Evolutionary conservation across 1,284 basidiomycete genomes (phyloP), one percentile per base, ranked within the genome.

Genomic region (Coniferiporia weirii): DNA sequence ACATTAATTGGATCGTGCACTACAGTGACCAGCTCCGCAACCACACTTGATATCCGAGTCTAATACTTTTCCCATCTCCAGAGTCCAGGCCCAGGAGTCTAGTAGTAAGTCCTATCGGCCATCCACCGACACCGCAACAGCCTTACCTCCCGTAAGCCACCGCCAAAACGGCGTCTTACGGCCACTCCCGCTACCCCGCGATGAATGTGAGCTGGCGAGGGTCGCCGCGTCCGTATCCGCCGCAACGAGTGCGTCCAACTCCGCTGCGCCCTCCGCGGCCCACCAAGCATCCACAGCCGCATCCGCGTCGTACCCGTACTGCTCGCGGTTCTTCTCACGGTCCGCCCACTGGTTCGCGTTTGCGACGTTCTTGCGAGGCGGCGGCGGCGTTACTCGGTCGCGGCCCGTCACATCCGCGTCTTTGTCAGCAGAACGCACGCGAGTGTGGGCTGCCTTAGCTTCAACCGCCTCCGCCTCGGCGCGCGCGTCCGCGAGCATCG

Each of bases 281-380:
- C 61, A 64, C 63, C 63, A 64, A 7, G 19, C n/a, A 3, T 62
- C 56, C 1, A 38, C 63, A 2, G 12, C 63, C 19, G n/a, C 55
- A n/a, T 64, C 61, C 34, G 63, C 63, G 40, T 64, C 63, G 38
- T 64, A 64, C 52, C 58, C 56, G 52, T 59, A 65, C 35, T 65
- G 64, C 22, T 48, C 53, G 13, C 13, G 32, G 47, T 64, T 66
- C 52, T 66, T 66, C 54, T 46, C 55, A 34, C 56, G 44, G 54
- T 66, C 65, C 2, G 65, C 65, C 65, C 65, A 65, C 48, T 65
- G 64, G 45, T 65, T 65, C 35, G 53, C 58, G 36, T 64, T 65
- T 2, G 52, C 64, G n/a, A 54, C 59, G 32, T 56, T 61, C 8
- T 32, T 19, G 22, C 45, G 15, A 5, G 47, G 27, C 27, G 5